Base-by-base conservation (phyloP, 495 filamentous ascomycete genomes). In the Xylaria curta region DNA sequence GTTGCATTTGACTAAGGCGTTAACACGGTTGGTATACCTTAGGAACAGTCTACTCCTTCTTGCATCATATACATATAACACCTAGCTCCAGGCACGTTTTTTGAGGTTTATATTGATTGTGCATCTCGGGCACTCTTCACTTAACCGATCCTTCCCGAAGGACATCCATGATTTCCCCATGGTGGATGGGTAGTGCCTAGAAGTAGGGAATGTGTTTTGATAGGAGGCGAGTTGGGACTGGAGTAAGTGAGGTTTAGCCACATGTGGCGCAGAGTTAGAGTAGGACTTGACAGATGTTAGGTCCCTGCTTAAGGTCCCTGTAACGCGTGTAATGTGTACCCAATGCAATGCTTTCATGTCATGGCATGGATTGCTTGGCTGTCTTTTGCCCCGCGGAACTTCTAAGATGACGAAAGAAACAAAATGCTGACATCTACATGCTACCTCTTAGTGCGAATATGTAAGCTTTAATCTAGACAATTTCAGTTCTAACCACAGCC, bases 1-100 rank as follows among this genome's bases (percentile, higher is more conserved):
- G 61, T 33, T 64, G 69, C 69, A 71, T 71, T 66, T 58, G 61
- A 60, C 53, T 65, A 49, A 10, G 69, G 69, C 69, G 69, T 71
- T 71, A 13, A 71, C 64, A 71, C 42, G 69, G 69, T 71, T 60
- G 69, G 62, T 66, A 65, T 58, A 58, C 49, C 42, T 66, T 47
- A 38, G 19, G 61, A 63, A 56, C 40, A 56, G 60, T 63, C 60
- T 65, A 26, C 51, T 59, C 47, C 59, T 33, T 62, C 24, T 71
- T 49, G 46, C 59, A 64, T 70, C 60, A 64, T 24, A 44, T 26
- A 56, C 46, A 54, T 40, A 21, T 38, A 40, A 38, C 47, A 13
- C 44, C 31, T 38, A 53, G 3, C 31, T 12, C 19, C 31, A 31
- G 3, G 33, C 40, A 33, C 54, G 15, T 9, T 24, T 24, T 17